Base-by-base conservation (phyloP, 192 early-diverging fungal genomes). In the Coemansia reversa region DNA sequence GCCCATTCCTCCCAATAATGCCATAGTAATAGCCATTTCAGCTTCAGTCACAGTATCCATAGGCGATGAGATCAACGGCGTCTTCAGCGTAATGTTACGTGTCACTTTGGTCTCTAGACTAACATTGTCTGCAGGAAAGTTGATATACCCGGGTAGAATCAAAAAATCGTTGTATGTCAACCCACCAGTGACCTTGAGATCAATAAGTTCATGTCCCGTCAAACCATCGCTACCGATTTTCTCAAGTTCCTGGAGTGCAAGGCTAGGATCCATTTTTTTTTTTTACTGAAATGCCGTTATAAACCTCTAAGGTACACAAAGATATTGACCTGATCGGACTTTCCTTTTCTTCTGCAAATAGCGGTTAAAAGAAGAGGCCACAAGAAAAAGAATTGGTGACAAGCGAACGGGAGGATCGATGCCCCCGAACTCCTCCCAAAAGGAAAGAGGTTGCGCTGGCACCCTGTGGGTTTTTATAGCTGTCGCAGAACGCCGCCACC, bases 11-110 rank as follows among this genome's bases (percentile, higher is more conserved):
- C 97, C 97, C 51, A 92, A 74, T 53, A 93, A 83, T 77, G 95
- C 95, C 92, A 98, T 95, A 64, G 91, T 89, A 74, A 97, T 93
- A 45, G 97, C 97, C 97, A 98, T 98, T n/a, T 93, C 89, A 16
- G 91, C 84, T 84, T 98, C 95, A 29, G 97, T 97, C 22, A 98
- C 97, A 32, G 97, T 98, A 79, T 98, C 97, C 97, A 98, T 98
- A 58, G 95, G 97, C 60, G 89, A 91, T 20, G 93, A 95, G 69
- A 96, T 69, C 75, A 98, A 91, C 5, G 97, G 97, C 12, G 94
- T 93, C 79, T 92, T 93, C 83, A 98, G 85, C 54, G 86, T 82
- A 67, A 93, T 94, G 63, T 93, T 88, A 81, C 89, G 92, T 20
- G 95, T 97, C 65, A 98, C 89, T 70, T 86, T 85, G 69, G 90